Evolutionary conservation across 1,139 yeast genomes (phyloP).

Genomic region (Tardiomyces digboiensis): DNA sequence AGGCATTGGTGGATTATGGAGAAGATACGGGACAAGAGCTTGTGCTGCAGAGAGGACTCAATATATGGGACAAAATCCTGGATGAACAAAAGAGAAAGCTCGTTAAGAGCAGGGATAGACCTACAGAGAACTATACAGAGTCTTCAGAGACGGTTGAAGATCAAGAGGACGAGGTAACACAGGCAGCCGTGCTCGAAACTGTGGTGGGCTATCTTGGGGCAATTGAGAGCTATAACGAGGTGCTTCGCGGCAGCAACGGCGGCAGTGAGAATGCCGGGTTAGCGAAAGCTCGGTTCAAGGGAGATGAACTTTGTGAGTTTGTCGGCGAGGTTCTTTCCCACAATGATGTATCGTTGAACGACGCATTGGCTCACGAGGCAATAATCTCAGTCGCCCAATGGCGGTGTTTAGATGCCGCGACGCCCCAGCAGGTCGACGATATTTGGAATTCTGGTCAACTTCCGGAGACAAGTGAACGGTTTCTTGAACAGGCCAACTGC

Average conservation of each 20-base stretch:
- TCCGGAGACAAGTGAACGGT: slow-evolving; percentile 12
- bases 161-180: slow-evolving; percentile 2
- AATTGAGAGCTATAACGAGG: neutral
- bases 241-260: neutral
- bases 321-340: neutral
- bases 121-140: neutral
- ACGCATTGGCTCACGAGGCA: slow-evolving; percentile 8
- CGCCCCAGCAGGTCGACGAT: slow-evolving; percentile 2
- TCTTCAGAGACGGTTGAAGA: neutral
- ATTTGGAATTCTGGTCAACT: slow-evolving; percentile 10
- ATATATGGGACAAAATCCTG: neutral
- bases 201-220: slow-evolving; percentile 6
- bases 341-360: neutral
- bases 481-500: slow-evolving; percentile 17
- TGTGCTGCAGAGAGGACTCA: neutral
- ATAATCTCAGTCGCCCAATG: slow-evolving; percentile 10
- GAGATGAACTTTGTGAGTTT: neutral
- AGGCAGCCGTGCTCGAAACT: slow-evolving; percentile 8
- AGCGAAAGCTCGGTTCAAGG: neutral
- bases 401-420: slow-evolving; percentile 1
- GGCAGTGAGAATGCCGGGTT: neutral
- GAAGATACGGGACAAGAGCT: slow-evolving; percentile 11
- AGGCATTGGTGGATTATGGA: slow-evolving; percentile 19
- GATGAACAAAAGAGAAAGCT: neutral
- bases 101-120: neutral